phyloP scores from a whole-genome alignment of 2,329 filamentous ascomycete genomes.

The Aspergillus tamarii region DNA sequence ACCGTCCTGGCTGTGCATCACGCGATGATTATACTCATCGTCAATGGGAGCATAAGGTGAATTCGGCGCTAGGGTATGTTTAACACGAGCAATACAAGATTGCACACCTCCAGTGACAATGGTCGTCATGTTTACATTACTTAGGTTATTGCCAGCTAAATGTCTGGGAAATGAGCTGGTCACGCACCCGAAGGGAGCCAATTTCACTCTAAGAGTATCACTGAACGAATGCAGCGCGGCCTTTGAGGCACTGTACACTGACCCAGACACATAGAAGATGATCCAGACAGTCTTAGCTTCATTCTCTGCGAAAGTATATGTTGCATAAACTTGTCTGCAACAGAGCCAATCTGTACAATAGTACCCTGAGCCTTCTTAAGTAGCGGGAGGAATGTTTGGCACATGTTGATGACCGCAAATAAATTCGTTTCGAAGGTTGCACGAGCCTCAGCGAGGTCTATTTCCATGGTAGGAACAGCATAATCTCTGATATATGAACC shows the following conservation, averaged over 20 bases:
- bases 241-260: slow-evolving; percentile 62
- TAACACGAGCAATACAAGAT: slow-evolving; percentile 59
- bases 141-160: slow-evolving; percentile 6
- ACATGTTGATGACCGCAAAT: slow-evolving; percentile 61
- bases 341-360: slow-evolving; percentile 51
- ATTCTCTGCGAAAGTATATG: neutral
- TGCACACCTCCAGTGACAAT: slow-evolving; percentile 64
- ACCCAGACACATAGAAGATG: slow-evolving; percentile 49
- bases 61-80: slow-evolving; percentile 50
- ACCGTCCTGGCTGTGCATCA: slow-evolving; percentile 57
- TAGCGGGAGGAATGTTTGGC: slow-evolving; percentile 59
- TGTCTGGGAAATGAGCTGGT: neutral
- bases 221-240: slow-evolving; percentile 62
- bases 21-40: slow-evolving; percentile 54
- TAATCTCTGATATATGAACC: slow-evolving; percentile 47
- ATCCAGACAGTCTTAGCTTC: slow-evolving; percentile 28
- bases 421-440: slow-evolving; percentile 58
- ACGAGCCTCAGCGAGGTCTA: slow-evolving; percentile 53
- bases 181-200: slow-evolving; percentile 52
- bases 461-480: slow-evolving; percentile 60
- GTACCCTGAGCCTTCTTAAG: slow-evolving; percentile 51
- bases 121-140: slow-evolving; percentile 55
- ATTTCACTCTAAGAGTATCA: slow-evolving; percentile 61
- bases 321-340: slow-evolving; percentile 35
- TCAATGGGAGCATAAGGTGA: slow-evolving; percentile 58